Evolutionary conservation across 208 protist genomes (phyloP).

Genomic region (Wallacemonas collosoma): DNA sequence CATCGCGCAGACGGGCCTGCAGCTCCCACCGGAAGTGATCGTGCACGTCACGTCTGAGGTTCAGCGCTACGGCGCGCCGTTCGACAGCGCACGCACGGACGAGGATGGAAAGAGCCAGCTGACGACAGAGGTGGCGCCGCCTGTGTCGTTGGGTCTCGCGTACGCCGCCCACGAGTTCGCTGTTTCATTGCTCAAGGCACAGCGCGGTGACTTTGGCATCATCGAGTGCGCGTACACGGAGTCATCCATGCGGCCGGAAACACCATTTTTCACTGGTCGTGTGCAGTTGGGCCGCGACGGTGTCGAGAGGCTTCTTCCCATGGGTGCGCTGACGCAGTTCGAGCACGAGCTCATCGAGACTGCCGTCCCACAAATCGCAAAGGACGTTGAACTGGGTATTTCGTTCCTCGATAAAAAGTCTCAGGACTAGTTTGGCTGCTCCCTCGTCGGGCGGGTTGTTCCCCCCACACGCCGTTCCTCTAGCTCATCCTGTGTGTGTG

Average conservation of each 20-base stretch:
- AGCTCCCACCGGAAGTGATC: constrained; percentile 54
- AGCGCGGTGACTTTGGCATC: constrained; percentile 75
- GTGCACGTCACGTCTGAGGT: constrained; percentile 47
- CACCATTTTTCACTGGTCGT: constrained; percentile 85
- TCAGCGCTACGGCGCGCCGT: constrained; percentile 59
- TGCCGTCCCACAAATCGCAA: constrained; percentile 67
- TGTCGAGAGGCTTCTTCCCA: constrained; percentile 64
- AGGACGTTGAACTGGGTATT: constrained; percentile 84
- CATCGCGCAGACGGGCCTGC: constrained; percentile 81
- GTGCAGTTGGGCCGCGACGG: constrained; percentile 82
- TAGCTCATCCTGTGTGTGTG: too few relatives aligned
- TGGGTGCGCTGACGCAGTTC: constrained; percentile 58
- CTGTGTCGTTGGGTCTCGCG: constrained; percentile 57
- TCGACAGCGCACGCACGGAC: constrained; percentile 17
- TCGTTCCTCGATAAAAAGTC: constrained; percentile 24
- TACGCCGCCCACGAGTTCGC: constrained; percentile 68
- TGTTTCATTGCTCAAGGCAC: constrained; percentile 72
- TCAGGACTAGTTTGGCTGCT: too few relatives aligned
- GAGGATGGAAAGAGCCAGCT: constrained; percentile 15
- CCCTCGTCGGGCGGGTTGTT: too few relatives aligned
- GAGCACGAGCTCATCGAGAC: constrained; percentile 79
- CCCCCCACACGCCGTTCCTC: too few relatives aligned
- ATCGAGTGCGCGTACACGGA: constrained; percentile 84
- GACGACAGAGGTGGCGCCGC: constrained; percentile 30
- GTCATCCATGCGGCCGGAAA: constrained; percentile 61